Percentiles rank a stretch among this genome's conserved stretches.
Conservation (phyloP, 768 basidiomycete species). For the Panus rudis region DNA sequence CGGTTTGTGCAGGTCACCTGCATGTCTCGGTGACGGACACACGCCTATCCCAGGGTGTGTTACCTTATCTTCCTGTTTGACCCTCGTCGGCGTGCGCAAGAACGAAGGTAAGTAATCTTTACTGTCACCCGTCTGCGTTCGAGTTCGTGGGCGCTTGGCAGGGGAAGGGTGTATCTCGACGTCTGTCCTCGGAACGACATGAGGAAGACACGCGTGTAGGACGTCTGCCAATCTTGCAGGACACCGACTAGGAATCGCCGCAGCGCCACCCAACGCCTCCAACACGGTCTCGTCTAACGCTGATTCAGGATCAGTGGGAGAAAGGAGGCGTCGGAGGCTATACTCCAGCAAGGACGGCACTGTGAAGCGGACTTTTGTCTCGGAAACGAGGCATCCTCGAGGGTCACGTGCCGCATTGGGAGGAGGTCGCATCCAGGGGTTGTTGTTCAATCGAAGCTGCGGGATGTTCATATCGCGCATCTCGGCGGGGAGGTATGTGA, state of each 20-base stretch:
- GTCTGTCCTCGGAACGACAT: conserved; percentile 20
- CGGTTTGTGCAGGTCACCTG: conserved; percentile 11
- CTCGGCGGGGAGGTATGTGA: conserved; percentile 59
- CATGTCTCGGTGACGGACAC: conserved; percentile 37
- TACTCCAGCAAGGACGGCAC: conserved; percentile 30
- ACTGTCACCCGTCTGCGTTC: conserved; percentile 3
- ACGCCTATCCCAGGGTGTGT: conserved; percentile 35
- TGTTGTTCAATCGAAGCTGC: conserved; percentile 44
- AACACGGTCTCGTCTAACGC: conserved; percentile 5
- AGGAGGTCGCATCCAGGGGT: conserved; percentile 45
- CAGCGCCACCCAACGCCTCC: conserved; percentile 15
- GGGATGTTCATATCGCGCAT: conserved; percentile 50
- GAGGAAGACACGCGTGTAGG: conserved; percentile 24
- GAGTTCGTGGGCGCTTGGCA: conserved; percentile 9
- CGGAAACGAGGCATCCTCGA: conserved; percentile 1
- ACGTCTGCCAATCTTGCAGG: conserved; percentile 19
- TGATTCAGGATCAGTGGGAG: conserved; percentile 10
- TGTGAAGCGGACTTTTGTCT: conserved; percentile 14
- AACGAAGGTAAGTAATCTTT: conserved; percentile 1
- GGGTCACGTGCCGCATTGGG: conserved; percentile 8
- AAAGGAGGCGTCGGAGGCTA: conserved; percentile 31
- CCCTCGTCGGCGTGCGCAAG: conserved; percentile 1
- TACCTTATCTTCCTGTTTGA: conserved; percentile 3
- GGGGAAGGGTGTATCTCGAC: conserved; percentile 7
- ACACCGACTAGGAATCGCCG: too few relatives aligned